A percentile compares a stretch with the other conserved stretches of the same genome.
These are phyloP conservation scores for Ganoderma resinaceum DNA, from an alignment of 1,284 basidiomycete species.

Conservation along the genomic window DNA sequence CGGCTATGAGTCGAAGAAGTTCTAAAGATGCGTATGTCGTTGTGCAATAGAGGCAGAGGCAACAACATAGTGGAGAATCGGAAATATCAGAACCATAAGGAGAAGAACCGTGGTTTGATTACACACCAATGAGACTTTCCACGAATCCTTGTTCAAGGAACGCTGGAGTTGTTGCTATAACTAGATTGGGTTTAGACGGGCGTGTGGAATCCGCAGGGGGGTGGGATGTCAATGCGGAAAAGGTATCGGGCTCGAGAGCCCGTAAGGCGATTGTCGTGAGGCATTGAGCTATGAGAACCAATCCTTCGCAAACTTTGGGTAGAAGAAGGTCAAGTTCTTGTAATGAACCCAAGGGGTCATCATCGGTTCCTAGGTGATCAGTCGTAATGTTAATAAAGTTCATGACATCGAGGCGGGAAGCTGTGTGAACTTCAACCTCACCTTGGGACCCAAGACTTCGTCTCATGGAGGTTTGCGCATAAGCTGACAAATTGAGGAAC, in stretches of 20 bases:
- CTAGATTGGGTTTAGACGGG: constrained; percentile 21
- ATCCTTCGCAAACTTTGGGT: constrained; percentile 79
- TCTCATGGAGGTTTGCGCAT: constrained; percentile 58
- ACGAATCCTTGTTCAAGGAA: constrained; percentile 54
- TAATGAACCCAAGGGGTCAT: constrained; percentile 13
- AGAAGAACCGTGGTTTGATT: neutral
- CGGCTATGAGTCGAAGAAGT: constrained; percentile 71
- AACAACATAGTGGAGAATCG: neutral
- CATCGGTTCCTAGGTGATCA: neutral
- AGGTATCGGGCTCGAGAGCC: constrained; percentile 47
- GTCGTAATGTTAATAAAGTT: neutral
- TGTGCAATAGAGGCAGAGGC: neutral
- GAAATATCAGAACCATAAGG: neutral
- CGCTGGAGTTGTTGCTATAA: constrained; percentile 22
- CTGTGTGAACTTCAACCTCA: neutral
- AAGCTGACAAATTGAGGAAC: constrained; percentile 62
- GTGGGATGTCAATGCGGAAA: neutral
- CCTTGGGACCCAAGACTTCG: constrained; percentile 48
- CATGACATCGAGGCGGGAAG: neutral
- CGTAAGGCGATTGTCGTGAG: constrained; percentile 71
- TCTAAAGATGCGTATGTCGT: constrained; percentile 48
- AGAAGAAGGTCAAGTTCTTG: constrained; percentile 66
- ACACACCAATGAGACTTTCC: constrained; percentile 68
- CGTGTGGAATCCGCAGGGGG: constrained; percentile 8
- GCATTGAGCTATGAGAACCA: constrained; percentile 81